Conservation (phyloP, 1,284 basidiomycete genomes). For the Ceratobasidium sp. region DNA sequence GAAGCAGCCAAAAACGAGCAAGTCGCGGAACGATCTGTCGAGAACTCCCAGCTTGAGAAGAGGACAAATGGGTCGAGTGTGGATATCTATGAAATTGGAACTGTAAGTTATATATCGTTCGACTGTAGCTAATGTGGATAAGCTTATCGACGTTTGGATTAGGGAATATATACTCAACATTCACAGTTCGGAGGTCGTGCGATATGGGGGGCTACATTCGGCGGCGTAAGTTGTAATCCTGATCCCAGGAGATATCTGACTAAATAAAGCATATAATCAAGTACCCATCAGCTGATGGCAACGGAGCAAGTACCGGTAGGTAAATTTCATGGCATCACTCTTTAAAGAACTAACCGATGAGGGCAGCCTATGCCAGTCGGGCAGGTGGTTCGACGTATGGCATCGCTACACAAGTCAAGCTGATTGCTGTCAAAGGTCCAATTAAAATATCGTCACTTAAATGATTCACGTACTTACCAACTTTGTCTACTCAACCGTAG, state of each 20-base stretch:
- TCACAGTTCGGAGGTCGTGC: conserved; percentile 14
- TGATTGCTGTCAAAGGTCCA: conserved; percentile 89
- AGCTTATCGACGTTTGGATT: neutral
- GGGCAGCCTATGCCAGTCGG: conserved; percentile 56
- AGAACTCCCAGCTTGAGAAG: neutral
- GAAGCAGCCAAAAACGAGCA: neutral
- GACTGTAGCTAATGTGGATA: neutral
- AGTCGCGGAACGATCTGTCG: too few species aligned
- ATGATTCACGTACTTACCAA: neutral
- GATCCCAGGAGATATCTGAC: neutral
- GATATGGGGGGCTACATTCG: conserved; percentile 14
- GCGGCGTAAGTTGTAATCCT: neutral
- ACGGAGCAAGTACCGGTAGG: conserved; percentile 2
- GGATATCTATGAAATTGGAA: conserved; percentile 22
- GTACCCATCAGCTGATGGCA: conserved; percentile 2
- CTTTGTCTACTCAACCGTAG: conserved; percentile 57
- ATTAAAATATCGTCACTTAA: neutral
- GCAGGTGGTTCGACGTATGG: conserved; percentile 78
- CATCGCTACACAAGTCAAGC: conserved; percentile 93
- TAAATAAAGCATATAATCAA: neutral
- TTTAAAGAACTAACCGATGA: neutral
- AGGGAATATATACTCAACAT: conserved; percentile 19
- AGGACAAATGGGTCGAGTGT: neutral
- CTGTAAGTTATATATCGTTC: neutral
- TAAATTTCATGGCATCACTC: neutral